Evolutionary conservation across 1,139 yeast genomes (phyloP), one percentile per base, ranked within the genome.

Genomic region (Sugiyamaella japonica): DNA sequence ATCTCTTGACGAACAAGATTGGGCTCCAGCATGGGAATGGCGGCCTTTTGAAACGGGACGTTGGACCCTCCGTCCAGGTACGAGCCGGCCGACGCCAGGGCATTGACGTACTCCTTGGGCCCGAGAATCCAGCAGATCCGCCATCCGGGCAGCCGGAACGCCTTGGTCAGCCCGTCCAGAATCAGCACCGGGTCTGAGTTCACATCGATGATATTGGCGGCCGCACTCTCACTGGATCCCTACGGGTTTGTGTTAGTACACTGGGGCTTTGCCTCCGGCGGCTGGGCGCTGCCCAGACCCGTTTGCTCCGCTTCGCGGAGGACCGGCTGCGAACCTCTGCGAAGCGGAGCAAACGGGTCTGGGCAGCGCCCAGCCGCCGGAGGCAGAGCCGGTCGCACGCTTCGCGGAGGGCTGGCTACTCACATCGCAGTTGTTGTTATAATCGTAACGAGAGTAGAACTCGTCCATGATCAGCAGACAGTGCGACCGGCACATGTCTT

Each of bases 141-240:
- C 86, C 86, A 83, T 1, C 88, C 88, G 2, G 88, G 87, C 52
- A 83, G 74, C 60, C 88, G 75, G 70, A 83, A 83, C 0, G 85
- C 83, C 68, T 83, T 83, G 50, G 88, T 83, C 48, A 83, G 73
- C 1, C 88, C 88, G 66, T 83, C 84, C 56, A 83, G 73, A 60
- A 83, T 82, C 61, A 83, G 75, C 6, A 83, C 87, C 0, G 86
- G 86, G 63, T 83, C 88, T 52, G 70, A 71, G 64, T 83, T 79
- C 13, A 83, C 87, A 60, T 83, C 86, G 20, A 79, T 76, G 20
- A 83, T 78, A 59, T 73, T 79, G 56, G 76, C 77, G 1, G 86
- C 84, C 7, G 85, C 78, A 29, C 83, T 77, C 28, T 80, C 76
- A 2, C 84, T 77, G 17, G 80, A 76, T 1, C 88, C 88, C 49